Percentiles rank a stretch among this genome's conserved stretches.
Evolutionary conservation across 176 grass and related monocot species (phyloP).

Genomic region (Triticum monococcum): DNA sequence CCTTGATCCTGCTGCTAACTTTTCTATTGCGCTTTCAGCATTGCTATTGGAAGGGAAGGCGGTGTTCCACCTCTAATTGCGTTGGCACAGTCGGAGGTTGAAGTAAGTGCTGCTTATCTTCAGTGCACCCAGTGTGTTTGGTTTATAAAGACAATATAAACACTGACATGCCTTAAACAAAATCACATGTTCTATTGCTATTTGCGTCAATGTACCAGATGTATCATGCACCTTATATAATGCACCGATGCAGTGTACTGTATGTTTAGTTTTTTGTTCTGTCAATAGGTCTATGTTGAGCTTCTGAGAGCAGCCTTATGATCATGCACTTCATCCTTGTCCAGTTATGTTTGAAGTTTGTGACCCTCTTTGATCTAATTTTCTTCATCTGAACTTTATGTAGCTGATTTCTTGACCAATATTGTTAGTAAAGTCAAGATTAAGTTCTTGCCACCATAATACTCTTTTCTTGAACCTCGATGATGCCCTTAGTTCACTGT

Average conservation of each 20-base stretch:
- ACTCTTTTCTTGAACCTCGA: neutral
- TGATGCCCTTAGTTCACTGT: neutral
- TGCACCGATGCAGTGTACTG: neutral
- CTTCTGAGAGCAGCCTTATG: neutral
- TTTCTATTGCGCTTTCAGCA: slow-evolving; percentile 53
- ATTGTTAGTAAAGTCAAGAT: slow-evolving; percentile 6
- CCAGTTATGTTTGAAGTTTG: neutral
- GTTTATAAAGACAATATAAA: slow-evolving; percentile 3
- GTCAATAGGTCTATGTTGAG: neutral
- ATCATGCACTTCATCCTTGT: neutral
- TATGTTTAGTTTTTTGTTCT: neutral
- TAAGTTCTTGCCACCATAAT: neutral
- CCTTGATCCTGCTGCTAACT: neutral
- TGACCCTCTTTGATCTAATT: neutral
- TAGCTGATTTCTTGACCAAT: slow-evolving; percentile 10
- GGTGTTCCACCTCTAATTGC: slow-evolving; percentile 84
- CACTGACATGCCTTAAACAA: neutral
- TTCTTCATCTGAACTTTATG: neutral
- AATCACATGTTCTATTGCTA: neutral
- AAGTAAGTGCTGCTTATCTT: slow-evolving; percentile 64
- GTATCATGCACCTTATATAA: slow-evolving; percentile 2
- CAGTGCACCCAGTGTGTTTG: neutral
- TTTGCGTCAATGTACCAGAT: neutral
- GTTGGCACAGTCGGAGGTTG: slow-evolving; percentile 83
- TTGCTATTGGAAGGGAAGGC: slow-evolving; percentile 94